These are phyloP conservation scores for Teunomyces funiuensis DNA, from an alignment of 805 yeast species.

Conservation along the genomic window DNA sequence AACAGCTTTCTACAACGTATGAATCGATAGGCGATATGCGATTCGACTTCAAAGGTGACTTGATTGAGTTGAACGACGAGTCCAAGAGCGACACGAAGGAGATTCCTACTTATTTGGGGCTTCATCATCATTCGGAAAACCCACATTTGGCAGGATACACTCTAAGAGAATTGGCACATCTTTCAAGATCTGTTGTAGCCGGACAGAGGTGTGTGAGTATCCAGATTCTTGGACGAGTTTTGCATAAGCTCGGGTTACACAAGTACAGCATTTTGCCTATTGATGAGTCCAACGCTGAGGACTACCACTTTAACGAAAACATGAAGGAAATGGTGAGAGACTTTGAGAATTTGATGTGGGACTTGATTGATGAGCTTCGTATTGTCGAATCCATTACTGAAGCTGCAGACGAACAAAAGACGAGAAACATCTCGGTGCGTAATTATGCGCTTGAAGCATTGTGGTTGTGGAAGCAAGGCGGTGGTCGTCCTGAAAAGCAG, in stretches of 20 bases:
- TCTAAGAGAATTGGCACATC: constrained; percentile 73
- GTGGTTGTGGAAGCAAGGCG: constrained; percentile 78
- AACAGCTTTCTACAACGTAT: constrained; percentile 41
- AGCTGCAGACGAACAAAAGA: constrained; percentile 63
- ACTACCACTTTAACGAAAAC: constrained; percentile 34
- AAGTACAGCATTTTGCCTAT: constrained; percentile 55
- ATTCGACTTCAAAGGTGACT: constrained; percentile 83
- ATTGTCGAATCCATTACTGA: constrained; percentile 66
- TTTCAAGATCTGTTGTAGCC: constrained; percentile 74
- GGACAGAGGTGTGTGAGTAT: constrained; percentile 87
- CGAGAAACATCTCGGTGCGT: constrained; percentile 69
- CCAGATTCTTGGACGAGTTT: constrained; percentile 81
- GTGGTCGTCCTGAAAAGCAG: constrained; percentile 33
- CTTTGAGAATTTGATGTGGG: constrained; percentile 67
- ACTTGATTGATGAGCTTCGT: constrained; percentile 58
- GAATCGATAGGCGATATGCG: constrained; percentile 68
- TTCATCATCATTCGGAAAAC: constrained; percentile 88
- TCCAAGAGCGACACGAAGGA: constrained; percentile 16
- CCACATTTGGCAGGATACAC: constrained; percentile 95
- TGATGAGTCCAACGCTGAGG: constrained; percentile 31
- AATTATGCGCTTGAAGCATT: constrained; percentile 86
- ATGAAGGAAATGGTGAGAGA: constrained; percentile 22
- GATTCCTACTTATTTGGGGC: constrained; percentile 60
- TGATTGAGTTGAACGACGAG: constrained; percentile 51
- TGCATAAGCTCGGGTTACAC: constrained; percentile 74